These are phyloP conservation scores for Phytophthora europaea DNA, from an alignment of 352 stramenopile species.

Conservation along the genomic window DNA sequence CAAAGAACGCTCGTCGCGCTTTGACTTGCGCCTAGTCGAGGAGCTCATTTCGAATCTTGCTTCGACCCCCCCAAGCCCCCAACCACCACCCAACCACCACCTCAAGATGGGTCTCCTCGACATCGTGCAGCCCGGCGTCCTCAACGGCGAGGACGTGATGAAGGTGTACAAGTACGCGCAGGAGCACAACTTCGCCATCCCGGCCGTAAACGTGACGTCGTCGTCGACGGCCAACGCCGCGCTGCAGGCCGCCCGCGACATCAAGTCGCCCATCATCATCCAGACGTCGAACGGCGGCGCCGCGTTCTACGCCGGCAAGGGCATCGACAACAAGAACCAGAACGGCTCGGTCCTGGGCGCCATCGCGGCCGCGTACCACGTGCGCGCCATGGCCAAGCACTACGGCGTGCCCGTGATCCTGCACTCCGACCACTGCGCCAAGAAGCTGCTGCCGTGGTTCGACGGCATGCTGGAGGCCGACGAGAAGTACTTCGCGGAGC, in stretches of 20 bases:
- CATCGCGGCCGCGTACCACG: slow-evolving; percentile 96
- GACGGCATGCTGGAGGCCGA: slow-evolving; percentile 97
- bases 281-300: slow-evolving; percentile 98
- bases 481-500: slow-evolving; percentile 96
- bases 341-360: slow-evolving; percentile 70
- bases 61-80: slow-evolving; percentile 34
- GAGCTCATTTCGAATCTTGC: slow-evolving; percentile 48
- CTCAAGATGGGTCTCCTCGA: slow-evolving; percentile 84
- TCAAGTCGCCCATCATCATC: slow-evolving; percentile 98
- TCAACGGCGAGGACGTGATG: slow-evolving; percentile 90
- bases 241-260: slow-evolving; percentile 97
- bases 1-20: too few relatives aligned
- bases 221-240: slow-evolving; percentile 97
- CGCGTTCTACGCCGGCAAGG: slow-evolving; percentile 98
- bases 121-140: slow-evolving; percentile 86
- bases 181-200: slow-evolving; percentile 97
- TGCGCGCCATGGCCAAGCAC: slow-evolving; percentile 96
- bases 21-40: neutral
- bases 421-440: slow-evolving; percentile 99
- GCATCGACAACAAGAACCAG: slow-evolving; percentile 96
- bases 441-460: slow-evolving; percentile 98
- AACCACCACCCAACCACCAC: neutral
- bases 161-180: slow-evolving; percentile 95
- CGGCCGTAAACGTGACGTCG: slow-evolving; percentile 97
- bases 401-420: slow-evolving; percentile 98